Evolutionary conservation across 768 basidiomycete species (phyloP).

Genomic region (Melanogaster broomeanus): DNA sequence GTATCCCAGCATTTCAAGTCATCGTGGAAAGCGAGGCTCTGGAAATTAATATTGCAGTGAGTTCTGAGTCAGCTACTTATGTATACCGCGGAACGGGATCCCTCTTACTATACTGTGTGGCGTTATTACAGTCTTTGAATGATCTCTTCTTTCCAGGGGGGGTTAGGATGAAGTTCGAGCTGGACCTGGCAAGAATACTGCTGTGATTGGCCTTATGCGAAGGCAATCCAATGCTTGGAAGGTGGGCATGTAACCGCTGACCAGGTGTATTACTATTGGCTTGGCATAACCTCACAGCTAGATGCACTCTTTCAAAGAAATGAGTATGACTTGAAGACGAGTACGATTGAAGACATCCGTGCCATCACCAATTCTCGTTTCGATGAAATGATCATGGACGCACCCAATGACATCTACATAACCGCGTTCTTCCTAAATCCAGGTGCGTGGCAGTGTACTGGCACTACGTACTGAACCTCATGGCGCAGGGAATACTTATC

Average conservation of each 20-base stretch:
- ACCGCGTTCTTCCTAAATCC: too few species aligned
- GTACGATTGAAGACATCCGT: conserved; percentile 7
- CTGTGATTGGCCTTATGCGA: conserved; percentile 15
- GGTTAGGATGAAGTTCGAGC: background rate
- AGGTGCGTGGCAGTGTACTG: background rate
- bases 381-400: conserved; percentile 21
- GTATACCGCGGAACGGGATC: background rate
- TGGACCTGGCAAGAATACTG: conserved; percentile 6
- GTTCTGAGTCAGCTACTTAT: background rate
- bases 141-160: background rate
- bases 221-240: conserved; percentile 27
- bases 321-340: background rate
- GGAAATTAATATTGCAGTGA: background rate
- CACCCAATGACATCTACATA: conserved; percentile 19
- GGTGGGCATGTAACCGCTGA: conserved; percentile 16
- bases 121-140: background rate
- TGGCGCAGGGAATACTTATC: too few species aligned
- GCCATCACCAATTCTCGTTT: conserved; percentile 16
- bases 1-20: conserved; percentile 16
- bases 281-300: conserved; percentile 16
- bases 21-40: background rate
- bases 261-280: conserved; percentile 28
- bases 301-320: conserved; percentile 10
- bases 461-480: background rate
- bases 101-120: too few species aligned